Evolutionary conservation across 2,329 filamentous ascomycete genomes (phyloP).

Genomic region (Colletotrichum orchidophilum): DNA sequence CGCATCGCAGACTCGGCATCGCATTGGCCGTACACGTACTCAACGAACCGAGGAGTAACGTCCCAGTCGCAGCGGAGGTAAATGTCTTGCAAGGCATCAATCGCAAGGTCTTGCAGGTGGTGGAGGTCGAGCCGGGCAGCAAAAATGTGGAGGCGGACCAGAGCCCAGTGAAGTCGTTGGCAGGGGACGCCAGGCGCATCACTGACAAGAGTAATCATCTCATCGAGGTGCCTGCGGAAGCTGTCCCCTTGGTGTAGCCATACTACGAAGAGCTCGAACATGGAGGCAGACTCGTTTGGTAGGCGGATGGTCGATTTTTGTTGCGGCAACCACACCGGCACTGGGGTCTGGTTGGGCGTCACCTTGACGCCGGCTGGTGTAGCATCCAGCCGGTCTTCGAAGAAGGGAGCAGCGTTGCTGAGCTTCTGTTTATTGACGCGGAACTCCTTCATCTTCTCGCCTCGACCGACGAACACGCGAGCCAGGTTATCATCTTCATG

Average conservation of each 20-base stretch:
- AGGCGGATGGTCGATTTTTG: constrained; percentile 43
- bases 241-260: constrained; percentile 56
- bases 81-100: constrained; percentile 68
- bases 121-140: constrained; percentile 60
- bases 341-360: constrained; percentile 36
- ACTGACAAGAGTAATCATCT: constrained; percentile 44
- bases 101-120: constrained; percentile 63
- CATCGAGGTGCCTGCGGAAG: constrained; percentile 56
- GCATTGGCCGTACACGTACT: constrained; percentile 64
- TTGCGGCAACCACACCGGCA: constrained; percentile 47
- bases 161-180: constrained; percentile 58
- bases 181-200: constrained; percentile 37
- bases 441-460: constrained; percentile 48
- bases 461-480: constrained; percentile 54
- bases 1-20: constrained; percentile 59
- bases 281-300: constrained; percentile 57
- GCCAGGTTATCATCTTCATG: constrained; percentile 34
- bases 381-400: constrained; percentile 55
- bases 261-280: constrained; percentile 63
- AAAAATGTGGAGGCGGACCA: constrained; percentile 67
- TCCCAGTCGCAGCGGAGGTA: constrained; percentile 69
- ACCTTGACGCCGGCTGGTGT: constrained; percentile 37
- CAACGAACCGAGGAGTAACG: constrained; percentile 60
- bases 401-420: constrained; percentile 57
- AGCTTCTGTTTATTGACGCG: constrained; percentile 55